Evolutionary conservation across 495 filamentous ascomycete species (phyloP).

Genomic region (Penicillium fimorum): DNA sequence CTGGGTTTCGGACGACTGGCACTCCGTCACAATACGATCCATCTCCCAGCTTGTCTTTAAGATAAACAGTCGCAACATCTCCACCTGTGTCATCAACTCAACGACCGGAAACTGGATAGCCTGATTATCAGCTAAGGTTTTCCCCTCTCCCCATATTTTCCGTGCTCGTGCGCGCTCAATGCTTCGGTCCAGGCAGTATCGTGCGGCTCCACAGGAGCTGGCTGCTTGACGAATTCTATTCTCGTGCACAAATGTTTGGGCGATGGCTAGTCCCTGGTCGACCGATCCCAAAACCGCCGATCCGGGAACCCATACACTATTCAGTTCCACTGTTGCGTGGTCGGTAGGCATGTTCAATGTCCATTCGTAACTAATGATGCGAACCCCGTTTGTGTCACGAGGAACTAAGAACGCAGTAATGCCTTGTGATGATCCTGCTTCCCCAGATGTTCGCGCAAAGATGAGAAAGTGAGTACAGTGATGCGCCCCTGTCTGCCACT

Average conservation of each 20-base stretch:
- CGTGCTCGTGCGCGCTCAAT: slow-evolving; percentile 52
- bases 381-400: slow-evolving; percentile 41
- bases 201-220: slow-evolving; percentile 54
- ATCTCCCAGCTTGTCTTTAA: slow-evolving; percentile 57
- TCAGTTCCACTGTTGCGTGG: slow-evolving; percentile 53
- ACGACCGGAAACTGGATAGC: slow-evolving; percentile 61
- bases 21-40: slow-evolving; percentile 50
- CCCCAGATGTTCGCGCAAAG: slow-evolving; percentile 54
- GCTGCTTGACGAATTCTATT: slow-evolving; percentile 62
- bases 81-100: slow-evolving; percentile 56
- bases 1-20: slow-evolving; percentile 9
- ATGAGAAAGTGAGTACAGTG: slow-evolving; percentile 57
- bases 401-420: slow-evolving; percentile 60
- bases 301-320: slow-evolving; percentile 47
- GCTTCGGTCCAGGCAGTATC: slow-evolving; percentile 54
- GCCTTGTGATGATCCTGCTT: slow-evolving; percentile 44
- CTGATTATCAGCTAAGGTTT: slow-evolving; percentile 53
- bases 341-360: slow-evolving; percentile 65
- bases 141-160: slow-evolving; percentile 52
- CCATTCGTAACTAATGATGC: slow-evolving; percentile 55
- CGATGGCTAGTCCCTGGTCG: slow-evolving; percentile 52
- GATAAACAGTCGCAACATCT: slow-evolving; percentile 60
- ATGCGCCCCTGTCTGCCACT: slow-evolving; percentile 62
- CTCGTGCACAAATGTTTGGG: slow-evolving; percentile 62
- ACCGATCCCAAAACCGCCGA: slow-evolving; percentile 48